Evolutionary conservation across 306 rosid genomes (phyloP), one percentile per base, ranked within the genome.

Genomic region (Castanea sativa): DNA sequence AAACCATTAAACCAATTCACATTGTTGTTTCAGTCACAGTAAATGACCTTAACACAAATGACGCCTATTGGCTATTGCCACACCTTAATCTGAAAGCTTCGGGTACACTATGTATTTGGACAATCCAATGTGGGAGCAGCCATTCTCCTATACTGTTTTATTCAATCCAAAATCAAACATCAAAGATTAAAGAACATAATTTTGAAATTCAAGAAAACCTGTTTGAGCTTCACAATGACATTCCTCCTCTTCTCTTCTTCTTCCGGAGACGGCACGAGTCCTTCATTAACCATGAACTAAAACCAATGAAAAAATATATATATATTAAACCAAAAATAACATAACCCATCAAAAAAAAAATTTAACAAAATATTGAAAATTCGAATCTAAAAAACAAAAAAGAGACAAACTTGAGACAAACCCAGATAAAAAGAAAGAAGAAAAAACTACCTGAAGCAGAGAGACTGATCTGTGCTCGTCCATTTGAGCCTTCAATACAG

Each of bases 251-350:
- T 86, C 8, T 69, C 76, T 49, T 83, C 85, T 55, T 86, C 90
- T 35, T 81, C 82, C 0, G 52, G 45, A 14, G 82, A 75, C 0
- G 87, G 87, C 76, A 81, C 73, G 63, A 87, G 87, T 19, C 84
- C 82, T 78, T 87, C 84, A 35, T 87, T 79, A 69, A 32, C 78
- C 69, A 83, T 79, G 27, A 65, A 84, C 90, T 86, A 60, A 77
- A 81, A 60, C 0, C 2, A 38, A 30, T 41, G 45, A 2, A 41
- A 41, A 41, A 8, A 41, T 7, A 8, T 8, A 41, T 8, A 41
- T 41, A 41, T 41, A 8, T 41, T 8, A 41, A 41, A 41, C 45
- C 14, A 56, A 57, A 19, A 3, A 21, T 15, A 58, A 5, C 35
- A 6, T 41, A 75, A 76, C 67, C 80, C 79, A 64, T 5, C 71